A percentile compares a stretch with the other conserved stretches of the same genome.
Conservation (phyloP, 2,329 filamentous ascomycete species). For the Trichoderma gracile region DNA sequence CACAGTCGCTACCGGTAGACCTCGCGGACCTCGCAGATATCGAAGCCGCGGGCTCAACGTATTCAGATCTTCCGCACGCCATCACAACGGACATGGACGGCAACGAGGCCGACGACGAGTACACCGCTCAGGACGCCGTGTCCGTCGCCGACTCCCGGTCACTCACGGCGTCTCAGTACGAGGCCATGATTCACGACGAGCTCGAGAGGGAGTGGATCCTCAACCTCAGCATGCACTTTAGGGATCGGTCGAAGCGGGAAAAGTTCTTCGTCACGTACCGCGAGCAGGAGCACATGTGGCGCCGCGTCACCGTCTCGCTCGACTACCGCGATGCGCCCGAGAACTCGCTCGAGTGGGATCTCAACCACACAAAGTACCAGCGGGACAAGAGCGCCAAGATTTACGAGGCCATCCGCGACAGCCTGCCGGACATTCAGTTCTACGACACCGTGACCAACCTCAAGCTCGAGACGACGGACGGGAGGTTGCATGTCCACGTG, state of each 20-base stretch:
- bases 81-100: background rate
- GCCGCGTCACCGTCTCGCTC: conserved; percentile 86
- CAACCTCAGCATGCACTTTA: conserved; percentile 97
- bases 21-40: conserved; percentile 29
- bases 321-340: conserved; percentile 82
- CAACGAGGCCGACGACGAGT: conserved; percentile 11
- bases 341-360: conserved; percentile 81
- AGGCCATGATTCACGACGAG: conserved; percentile 72
- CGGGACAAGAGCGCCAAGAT: conserved; percentile 91
- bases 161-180: conserved; percentile 56
- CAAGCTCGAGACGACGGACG: conserved; percentile 85
- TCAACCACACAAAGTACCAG: conserved; percentile 76
- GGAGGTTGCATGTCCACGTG: conserved; percentile 90
- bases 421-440: conserved; percentile 89
- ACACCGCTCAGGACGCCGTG: conserved; percentile 34
- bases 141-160: conserved; percentile 48
- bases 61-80: background rate
- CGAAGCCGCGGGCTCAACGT: background rate
- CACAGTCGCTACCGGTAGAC: conserved; percentile 29
- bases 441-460: conserved; percentile 95
- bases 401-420: conserved; percentile 92
- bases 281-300: conserved; percentile 75
- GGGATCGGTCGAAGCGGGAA: conserved; percentile 86
- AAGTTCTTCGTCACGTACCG: conserved; percentile 98
- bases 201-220: conserved; percentile 90